These are phyloP conservation scores for Nyctanthes arbortristis DNA, from an alignment of 257 asterid genomes.

Conservation along the genomic window DNA sequence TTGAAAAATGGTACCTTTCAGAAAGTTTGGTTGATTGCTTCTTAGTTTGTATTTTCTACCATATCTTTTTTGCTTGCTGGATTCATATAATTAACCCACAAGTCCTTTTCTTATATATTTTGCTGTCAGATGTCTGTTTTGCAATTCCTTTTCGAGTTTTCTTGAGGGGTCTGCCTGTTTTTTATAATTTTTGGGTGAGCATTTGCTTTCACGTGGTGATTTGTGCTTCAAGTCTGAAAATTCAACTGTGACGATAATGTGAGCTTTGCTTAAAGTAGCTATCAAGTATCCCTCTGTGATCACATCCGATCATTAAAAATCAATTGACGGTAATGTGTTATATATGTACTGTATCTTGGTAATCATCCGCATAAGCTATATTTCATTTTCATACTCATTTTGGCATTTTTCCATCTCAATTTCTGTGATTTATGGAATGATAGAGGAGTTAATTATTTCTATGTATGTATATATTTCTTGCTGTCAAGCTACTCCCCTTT, in stretches of 20 bases:
- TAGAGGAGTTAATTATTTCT: not conserved
- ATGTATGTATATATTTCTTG: not conserved
- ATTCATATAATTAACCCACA: slow-evolving; percentile 17
- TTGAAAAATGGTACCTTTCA: slow-evolving; percentile 55
- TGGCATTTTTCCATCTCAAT: not conserved
- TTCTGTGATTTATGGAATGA: not conserved
- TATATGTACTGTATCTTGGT: not conserved
- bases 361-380: slow-evolving; percentile 1
- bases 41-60: slow-evolving; percentile 18
- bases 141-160: slow-evolving; percentile 16
- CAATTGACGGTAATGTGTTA: slow-evolving; percentile 15
- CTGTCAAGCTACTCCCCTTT: slow-evolving; percentile 9
- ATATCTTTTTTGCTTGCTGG: slow-evolving; percentile 17
- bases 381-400: slow-evolving; percentile 11
- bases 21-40: slow-evolving; percentile 42
- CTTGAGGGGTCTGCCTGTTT: slow-evolving; percentile 31
- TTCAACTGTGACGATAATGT: slow-evolving; percentile 32
- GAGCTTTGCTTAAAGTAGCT: slow-evolving; percentile 30
- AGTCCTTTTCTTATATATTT: slow-evolving; percentile 35
- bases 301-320: slow-evolving; percentile 14
- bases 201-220: slow-evolving; percentile 35
- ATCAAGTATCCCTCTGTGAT: slow-evolving; percentile 31
- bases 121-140: slow-evolving; percentile 36
- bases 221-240: slow-evolving; percentile 32
- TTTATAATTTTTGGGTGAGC: slow-evolving; percentile 26